A percentile compares a stretch with the other conserved stretches of the same genome.
These are phyloP conservation scores for Achaetomium macrosporum DNA, from an alignment of 2,329 filamentous ascomycete species.

Conservation along the genomic window DNA sequence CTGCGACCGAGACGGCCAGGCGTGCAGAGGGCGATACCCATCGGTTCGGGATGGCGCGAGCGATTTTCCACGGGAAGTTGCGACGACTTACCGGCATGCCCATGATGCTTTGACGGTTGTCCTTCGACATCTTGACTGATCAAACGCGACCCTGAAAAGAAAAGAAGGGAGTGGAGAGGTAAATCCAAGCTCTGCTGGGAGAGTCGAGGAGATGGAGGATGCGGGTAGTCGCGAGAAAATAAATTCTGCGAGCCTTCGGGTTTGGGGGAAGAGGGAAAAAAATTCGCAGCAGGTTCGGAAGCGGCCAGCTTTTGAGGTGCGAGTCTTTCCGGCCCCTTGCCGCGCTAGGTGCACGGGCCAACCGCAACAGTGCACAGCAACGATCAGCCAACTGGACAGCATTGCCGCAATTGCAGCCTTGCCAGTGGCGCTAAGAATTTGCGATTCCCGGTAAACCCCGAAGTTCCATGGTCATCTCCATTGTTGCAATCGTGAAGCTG, in stretches of 20 bases:
- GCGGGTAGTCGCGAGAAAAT: conserved; percentile 35
- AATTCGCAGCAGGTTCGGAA: conserved; percentile 41
- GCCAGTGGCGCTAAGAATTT: conserved; percentile 19
- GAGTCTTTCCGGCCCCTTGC: conserved; percentile 44
- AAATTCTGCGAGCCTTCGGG: conserved; percentile 39
- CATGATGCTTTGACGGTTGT: conserved; percentile 46
- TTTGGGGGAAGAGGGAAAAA: conserved; percentile 42
- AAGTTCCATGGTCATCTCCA: conserved; percentile 17
- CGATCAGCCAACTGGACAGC: conserved; percentile 16
- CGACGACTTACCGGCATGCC: conserved; percentile 59
- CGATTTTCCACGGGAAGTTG: conserved; percentile 24
- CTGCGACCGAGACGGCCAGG: conserved; percentile 16
- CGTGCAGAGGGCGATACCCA: background rate
- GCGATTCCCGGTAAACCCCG: conserved; percentile 26
- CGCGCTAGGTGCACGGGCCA: conserved; percentile 22
- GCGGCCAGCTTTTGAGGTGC: conserved; percentile 45
- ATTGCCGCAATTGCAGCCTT: conserved; percentile 14
- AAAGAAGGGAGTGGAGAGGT: conserved; percentile 59
- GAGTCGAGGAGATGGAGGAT: conserved; percentile 28
- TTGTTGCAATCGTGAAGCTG: conserved; percentile 9
- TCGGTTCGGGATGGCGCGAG: conserved; percentile 23
- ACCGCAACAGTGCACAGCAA: conserved; percentile 7
- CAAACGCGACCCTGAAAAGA: conserved; percentile 40
- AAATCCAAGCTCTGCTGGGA: conserved; percentile 36
- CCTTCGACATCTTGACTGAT: conserved; percentile 49